These are phyloP conservation scores for Stipa capillata DNA, from an alignment of 176 grass and related monocot genomes.

Conservation along the genomic window DNA sequence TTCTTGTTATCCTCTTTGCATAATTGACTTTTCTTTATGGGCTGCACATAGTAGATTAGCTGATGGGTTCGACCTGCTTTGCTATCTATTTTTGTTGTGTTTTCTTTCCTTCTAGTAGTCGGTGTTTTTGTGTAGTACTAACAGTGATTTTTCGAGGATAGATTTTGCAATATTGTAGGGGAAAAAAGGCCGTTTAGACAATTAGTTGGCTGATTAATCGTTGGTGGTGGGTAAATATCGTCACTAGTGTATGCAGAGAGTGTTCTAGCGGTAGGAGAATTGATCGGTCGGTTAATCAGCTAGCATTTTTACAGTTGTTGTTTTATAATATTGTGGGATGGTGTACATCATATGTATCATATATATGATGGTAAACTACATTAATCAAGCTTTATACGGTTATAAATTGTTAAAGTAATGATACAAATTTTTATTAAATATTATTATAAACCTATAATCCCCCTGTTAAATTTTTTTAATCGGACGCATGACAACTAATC, in stretches of 20 bases:
- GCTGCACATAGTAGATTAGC: not conserved
- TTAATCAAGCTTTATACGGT: no score
- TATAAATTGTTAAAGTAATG: not conserved
- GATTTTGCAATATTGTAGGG: not conserved
- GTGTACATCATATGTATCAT: not conserved
- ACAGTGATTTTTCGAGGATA: not conserved
- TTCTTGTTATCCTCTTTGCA: not conserved
- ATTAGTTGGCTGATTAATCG: not conserved
- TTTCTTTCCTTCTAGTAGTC: not conserved
- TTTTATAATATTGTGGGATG: not conserved
- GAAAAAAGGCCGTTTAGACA: not conserved
- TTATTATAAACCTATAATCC: not conserved
- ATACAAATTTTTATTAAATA: not conserved
- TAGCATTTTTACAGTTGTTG: not conserved
- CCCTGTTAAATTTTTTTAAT: no score
- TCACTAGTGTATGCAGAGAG: not conserved
- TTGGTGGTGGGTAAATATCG: not conserved
- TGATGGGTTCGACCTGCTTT: not conserved
- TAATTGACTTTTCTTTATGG: not conserved
- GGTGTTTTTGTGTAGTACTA: not conserved
- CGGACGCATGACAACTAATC: no score
- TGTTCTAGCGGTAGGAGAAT: no score
- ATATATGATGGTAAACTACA: no score
- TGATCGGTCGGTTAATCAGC: not conserved
- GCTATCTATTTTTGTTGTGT: not conserved